A percentile compares a stretch with the other conserved stretches of the same genome.
phyloP scores from a whole-genome alignment of 495 filamentous ascomycete species.

The Bacidia rubella region DNA sequence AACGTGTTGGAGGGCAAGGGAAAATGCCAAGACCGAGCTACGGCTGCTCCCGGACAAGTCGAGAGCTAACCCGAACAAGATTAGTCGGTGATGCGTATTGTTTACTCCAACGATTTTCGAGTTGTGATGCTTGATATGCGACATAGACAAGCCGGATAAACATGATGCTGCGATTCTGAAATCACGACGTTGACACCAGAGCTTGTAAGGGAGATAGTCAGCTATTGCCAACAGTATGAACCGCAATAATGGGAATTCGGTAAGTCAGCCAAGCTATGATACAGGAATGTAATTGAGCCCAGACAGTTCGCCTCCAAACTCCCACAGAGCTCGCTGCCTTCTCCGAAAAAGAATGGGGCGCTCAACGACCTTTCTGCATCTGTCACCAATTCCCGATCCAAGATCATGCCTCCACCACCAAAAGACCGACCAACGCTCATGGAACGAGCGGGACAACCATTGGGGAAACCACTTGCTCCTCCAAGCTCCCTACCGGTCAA shows the following conservation, averaged over 20 bases:
- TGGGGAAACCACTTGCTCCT: slow-evolving; percentile 27
- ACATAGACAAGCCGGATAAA: too few species aligned
- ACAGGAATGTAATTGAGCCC: not conserved
- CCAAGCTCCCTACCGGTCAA: slow-evolving; percentile 24
- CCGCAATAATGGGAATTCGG: slow-evolving; percentile 16
- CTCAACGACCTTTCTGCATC: slow-evolving; percentile 50
- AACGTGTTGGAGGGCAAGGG: too few species aligned
- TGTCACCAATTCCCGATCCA: slow-evolving; percentile 52
- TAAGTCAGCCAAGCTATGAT: not conserved
- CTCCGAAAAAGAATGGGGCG: slow-evolving; percentile 20
- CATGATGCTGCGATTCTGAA: too few species aligned
- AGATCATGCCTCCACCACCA: slow-evolving; percentile 35
- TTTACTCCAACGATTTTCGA: too few species aligned
- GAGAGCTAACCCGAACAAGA: too few species aligned
- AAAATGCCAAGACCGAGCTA: too few species aligned
- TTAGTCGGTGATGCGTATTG: too few species aligned
- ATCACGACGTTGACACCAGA: too few species aligned
- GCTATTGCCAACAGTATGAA: too few species aligned
- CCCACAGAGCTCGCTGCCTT: slow-evolving; percentile 8
- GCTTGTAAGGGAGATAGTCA: too few species aligned
- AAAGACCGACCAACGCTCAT: slow-evolving; percentile 43
- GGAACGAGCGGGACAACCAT: slow-evolving; percentile 39
- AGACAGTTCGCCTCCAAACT: slow-evolving; percentile 15
- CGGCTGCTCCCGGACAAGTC: too few species aligned
- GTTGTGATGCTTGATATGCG: too few species aligned